Percentiles rank a stretch among this genome's conserved stretches.
phyloP scores from a whole-genome alignment of 352 stramenopile species.

The Paralagenidium karlingii region DNA sequence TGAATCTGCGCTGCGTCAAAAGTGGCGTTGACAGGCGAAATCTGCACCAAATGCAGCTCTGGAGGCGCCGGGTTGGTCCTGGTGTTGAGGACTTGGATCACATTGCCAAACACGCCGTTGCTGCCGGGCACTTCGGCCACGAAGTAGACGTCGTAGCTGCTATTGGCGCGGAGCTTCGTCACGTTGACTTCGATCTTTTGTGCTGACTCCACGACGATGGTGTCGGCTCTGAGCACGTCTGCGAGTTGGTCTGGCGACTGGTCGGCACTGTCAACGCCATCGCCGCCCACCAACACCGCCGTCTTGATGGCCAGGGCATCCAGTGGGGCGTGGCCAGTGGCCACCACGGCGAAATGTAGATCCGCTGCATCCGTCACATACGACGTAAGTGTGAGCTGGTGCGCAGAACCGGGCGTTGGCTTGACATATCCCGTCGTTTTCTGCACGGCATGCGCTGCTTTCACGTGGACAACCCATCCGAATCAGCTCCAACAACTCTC shows the following conservation, averaged over 20 bases:
- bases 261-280: no score
- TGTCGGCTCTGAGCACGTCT: slow-evolving; percentile 27
- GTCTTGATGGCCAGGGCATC: slow-evolving; percentile 35
- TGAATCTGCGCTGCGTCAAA: slow-evolving; percentile 30
- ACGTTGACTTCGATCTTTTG: slow-evolving; percentile 42
- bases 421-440: no score
- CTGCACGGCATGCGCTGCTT: no score
- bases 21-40: slow-evolving; percentile 6
- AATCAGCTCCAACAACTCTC: no score
- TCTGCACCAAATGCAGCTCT: slow-evolving; percentile 10
- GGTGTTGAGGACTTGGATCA: slow-evolving; percentile 47
- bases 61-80: slow-evolving; percentile 41
- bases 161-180: slow-evolving; percentile 27
- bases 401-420: no score
- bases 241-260: no score
- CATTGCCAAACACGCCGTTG: slow-evolving; percentile 62
- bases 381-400: slow-evolving; percentile 63
- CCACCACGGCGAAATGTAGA: slow-evolving; percentile 55
- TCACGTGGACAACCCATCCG: no score
- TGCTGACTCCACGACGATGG: slow-evolving; percentile 22
- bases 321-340: slow-evolving; percentile 17
- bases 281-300: slow-evolving; percentile 7
- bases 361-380: slow-evolving; percentile 57
- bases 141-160: slow-evolving; percentile 76
- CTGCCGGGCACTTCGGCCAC: slow-evolving; percentile 61